Conservation (phyloP, 23 red algal species). For the Cyanidium caldarium region DNA sequence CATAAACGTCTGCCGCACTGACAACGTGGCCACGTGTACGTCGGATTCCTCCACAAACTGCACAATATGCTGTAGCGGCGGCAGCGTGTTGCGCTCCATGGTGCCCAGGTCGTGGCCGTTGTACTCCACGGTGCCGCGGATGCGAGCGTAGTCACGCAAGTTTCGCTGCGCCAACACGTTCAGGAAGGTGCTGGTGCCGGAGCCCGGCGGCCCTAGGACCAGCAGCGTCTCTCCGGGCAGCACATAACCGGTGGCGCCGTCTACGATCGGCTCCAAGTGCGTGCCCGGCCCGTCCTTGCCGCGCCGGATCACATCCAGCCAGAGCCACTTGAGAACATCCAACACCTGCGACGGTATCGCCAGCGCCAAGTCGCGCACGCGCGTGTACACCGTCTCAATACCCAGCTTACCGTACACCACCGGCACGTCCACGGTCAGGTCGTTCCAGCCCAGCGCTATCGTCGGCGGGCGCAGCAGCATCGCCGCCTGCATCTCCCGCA, state of each 20-base stretch:
- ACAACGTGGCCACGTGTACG: conserved; percentile 48
- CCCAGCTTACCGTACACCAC: conserved; percentile 3
- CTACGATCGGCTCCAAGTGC: conserved; percentile 5
- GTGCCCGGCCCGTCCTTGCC: conserved; percentile 4
- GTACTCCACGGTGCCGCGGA: conserved; percentile 46
- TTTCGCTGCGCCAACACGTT: conserved; percentile 25
- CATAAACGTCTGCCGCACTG: conserved; percentile 51
- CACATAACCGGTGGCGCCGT: conserved; percentile 36
- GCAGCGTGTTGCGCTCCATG: background rate
- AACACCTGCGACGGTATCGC: background rate
- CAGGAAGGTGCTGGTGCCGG: conserved; percentile 45
- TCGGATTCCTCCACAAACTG: conserved; percentile 54
- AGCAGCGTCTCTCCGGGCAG: conserved; percentile 58
- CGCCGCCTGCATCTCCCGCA: conserved; percentile 9
- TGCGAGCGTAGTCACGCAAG: conserved; percentile 2
- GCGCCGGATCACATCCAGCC: conserved; percentile 5
- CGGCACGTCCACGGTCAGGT: conserved; percentile 16
- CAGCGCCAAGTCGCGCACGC: background rate
- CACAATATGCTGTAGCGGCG: conserved; percentile 34
- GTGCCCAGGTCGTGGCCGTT: conserved; percentile 16
- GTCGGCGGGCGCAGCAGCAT: background rate
- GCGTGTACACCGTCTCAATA: conserved; percentile 16
- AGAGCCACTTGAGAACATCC: conserved; percentile 14
- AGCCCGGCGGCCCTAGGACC: conserved; percentile 59
- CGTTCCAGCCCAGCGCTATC: conserved; percentile 8